These are phyloP conservation scores for Coprinopsis sp. DNA, from an alignment of 768 basidiomycete species.

Conservation along the genomic window DNA sequence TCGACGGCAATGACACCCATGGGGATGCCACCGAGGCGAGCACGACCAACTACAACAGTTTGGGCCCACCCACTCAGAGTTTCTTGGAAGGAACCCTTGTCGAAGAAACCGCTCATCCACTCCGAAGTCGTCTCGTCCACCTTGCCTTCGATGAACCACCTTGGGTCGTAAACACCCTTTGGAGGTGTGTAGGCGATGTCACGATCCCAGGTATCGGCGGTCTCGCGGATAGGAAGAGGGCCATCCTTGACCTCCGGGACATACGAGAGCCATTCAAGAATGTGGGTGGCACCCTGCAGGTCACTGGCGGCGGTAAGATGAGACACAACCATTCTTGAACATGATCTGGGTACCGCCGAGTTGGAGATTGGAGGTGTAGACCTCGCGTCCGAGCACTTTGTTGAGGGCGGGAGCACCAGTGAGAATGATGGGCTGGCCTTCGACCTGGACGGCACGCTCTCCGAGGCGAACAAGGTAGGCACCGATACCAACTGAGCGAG, in stretches of 20 bases:
- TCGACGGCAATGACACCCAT: constrained; percentile 98
- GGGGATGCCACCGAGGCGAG: constrained; percentile 93
- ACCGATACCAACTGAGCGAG: constrained; percentile 97
- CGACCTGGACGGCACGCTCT: constrained; percentile 96
- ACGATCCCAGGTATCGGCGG: constrained; percentile 85
- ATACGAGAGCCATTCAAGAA: constrained; percentile 92
- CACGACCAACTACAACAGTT: constrained; percentile 96
- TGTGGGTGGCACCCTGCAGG: constrained; percentile 90
- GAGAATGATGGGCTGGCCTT: constrained; percentile 98
- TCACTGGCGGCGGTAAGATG: constrained; percentile 95
- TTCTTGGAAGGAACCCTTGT: constrained; percentile 97
- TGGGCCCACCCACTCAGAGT: constrained; percentile 99
- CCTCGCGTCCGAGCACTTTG: constrained; percentile 98
- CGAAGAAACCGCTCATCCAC: constrained; percentile 92
- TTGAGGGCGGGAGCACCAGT: constrained; percentile 96
- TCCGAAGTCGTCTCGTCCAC: constrained; percentile 71
- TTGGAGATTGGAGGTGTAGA: constrained; percentile 97
- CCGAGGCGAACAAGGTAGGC: constrained; percentile 98
- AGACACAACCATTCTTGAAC: constrained; percentile 99
- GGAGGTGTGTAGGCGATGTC: constrained; percentile 86
- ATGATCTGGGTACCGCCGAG: constrained; percentile 99
- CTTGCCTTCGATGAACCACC: constrained; percentile 98
- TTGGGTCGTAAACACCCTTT: constrained; percentile 92
- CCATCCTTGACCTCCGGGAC: constrained; percentile 81
- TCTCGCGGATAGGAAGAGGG: constrained; percentile 72